These are phyloP conservation scores for Pestalotiopsis sp. DNA, from an alignment of 2,329 filamentous ascomycete genomes.

Conservation along the genomic window DNA sequence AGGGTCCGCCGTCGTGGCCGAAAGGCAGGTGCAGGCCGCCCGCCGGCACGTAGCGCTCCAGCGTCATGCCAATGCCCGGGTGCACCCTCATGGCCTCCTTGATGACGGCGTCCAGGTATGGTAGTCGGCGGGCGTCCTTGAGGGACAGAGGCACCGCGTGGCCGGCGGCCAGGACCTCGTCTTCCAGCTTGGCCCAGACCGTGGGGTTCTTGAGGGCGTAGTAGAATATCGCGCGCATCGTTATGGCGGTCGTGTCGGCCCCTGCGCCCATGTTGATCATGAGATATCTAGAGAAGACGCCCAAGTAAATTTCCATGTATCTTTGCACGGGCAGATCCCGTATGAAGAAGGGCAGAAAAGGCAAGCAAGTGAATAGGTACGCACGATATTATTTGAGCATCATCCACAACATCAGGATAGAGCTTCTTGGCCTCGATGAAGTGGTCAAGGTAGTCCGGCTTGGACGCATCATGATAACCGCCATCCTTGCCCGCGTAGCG, in stretches of 20 bases:
- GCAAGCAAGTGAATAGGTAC: not conserved
- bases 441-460: constrained; percentile 33
- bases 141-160: not conserved
- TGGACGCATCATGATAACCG: constrained; percentile 19
- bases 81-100: constrained; percentile 54
- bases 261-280: constrained; percentile 34
- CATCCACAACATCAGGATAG: constrained; percentile 32
- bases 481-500: constrained; percentile 18
- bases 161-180: constrained; percentile 33
- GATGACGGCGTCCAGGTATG: constrained; percentile 52
- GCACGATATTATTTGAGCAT: constrained; percentile 35
- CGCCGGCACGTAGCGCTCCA: constrained; percentile 54
- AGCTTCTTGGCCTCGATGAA: constrained; percentile 35
- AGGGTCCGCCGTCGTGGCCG: constrained; percentile 25
- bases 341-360: not conserved
- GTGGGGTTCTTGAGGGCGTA: constrained; percentile 36
- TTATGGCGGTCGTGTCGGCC: constrained; percentile 39
- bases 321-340: no score
- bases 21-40: constrained; percentile 39
- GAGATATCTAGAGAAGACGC: constrained; percentile 19
- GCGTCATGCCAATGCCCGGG: constrained; percentile 47
- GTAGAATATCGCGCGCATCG: constrained; percentile 37
- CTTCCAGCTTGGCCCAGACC: constrained; percentile 28
- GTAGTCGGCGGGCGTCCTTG: constrained; percentile 19
- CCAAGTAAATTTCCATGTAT: not conserved